Evolutionary conservation across 2,329 filamentous ascomycete species (phyloP), one percentile per base, ranked within the genome.

Genomic region (Phoma herbarum): DNA sequence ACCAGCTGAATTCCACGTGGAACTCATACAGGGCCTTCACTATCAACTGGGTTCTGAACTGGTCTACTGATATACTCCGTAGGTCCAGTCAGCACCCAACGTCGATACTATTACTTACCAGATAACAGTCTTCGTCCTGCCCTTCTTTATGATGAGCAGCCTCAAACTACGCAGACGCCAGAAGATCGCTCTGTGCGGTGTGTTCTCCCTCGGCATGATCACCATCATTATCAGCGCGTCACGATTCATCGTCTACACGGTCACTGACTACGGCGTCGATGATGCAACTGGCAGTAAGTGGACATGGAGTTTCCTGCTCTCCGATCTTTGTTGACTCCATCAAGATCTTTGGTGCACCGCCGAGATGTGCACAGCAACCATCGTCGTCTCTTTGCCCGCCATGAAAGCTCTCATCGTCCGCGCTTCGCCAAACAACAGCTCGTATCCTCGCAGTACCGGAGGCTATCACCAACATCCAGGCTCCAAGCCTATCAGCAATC

Each of bases 261-360:
- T 60, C 51, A 53, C 47, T 5, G 57, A 67, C 31, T 68, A 62
- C 25, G 44, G 44, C n/a, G 25, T 69, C 26, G 49, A 65, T 7
- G 64, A 69, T 23, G 61, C 65, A 41, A 57, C 61, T 31, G 68
- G 66, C 28, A 64, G 66, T 70, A 59, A 35, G 65, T 47, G n/a
- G 4, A 12, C 11, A 8, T 26, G 3, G 20, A 23, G 2, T 3
- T 20, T 11, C 4, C 11, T 26, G 4, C 12, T 16, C 5, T 6
- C 4, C 23, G 8, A 5, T 12, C 42, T 60, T 42, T 60, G 31
- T 54, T 48, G 12, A 28, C n/a, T 16, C 11, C 6, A 1, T 3
- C 9, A 31, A 70, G 67, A 68, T 41, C 47, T 63, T 8, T 68
- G 65, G 65, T 68, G 63, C 26, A 68, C 66, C 20, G 66, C 66